A percentile compares a stretch with the other conserved stretches of the same genome.
Conservation (phyloP, 331 rosid species). For the Stylosanthes scabra region DNA sequence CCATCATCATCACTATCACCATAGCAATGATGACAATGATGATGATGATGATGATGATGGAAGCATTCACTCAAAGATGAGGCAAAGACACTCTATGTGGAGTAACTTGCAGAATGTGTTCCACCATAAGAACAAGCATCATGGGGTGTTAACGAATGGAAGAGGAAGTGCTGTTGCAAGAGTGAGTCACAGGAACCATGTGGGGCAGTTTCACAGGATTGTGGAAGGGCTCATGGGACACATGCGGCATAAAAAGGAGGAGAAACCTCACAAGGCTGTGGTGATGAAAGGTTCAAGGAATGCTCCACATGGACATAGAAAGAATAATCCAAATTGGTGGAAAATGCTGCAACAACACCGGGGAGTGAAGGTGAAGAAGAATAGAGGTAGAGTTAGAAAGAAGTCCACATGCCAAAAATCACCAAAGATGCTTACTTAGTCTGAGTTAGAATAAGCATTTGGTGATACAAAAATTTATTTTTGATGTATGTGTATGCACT, state of each 20-base stretch:
- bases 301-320: constrained; percentile 33
- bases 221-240: constrained; percentile 61
- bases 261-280: constrained; percentile 29
- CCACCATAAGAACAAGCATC: constrained; percentile 32
- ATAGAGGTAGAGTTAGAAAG: constrained; percentile 50
- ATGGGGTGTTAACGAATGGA: constrained; percentile 21
- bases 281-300: constrained; percentile 18
- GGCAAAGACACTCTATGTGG: constrained; percentile 48
- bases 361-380: constrained; percentile 54
- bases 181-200: constrained; percentile 39
- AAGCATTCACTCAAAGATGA: background rate
- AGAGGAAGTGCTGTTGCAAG: constrained; percentile 30
- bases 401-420: constrained; percentile 48
- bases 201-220: constrained; percentile 62
- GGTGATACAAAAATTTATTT: constrained; percentile 4
- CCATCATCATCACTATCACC: constrained; percentile 63
- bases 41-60: constrained; percentile 21
- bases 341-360: constrained; percentile 38
- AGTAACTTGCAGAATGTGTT: constrained; percentile 50
- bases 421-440: constrained; percentile 35
- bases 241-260: constrained; percentile 46
- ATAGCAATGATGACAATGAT: constrained; percentile 17
- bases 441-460: background rate
- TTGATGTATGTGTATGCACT: background rate
- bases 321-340: constrained; percentile 65